These are phyloP conservation scores for Atkinsonella texensis DNA, from an alignment of 2,329 filamentous ascomycete species.

Conservation along the genomic window DNA sequence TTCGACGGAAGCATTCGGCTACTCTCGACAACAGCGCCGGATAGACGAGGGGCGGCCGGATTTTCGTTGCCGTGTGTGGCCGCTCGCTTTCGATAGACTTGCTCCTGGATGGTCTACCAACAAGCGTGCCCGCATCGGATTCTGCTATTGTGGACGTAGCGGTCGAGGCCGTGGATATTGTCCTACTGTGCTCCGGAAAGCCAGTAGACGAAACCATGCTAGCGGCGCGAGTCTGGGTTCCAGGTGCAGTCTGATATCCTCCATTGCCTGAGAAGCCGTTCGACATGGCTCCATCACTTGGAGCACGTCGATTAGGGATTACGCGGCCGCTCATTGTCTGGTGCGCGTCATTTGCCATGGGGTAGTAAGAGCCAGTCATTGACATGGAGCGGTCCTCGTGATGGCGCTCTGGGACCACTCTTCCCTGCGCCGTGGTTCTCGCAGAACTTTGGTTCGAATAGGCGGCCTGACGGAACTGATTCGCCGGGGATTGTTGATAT, in stretches of 20 bases:
- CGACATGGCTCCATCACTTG: conserved; percentile 25
- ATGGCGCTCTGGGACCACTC: conserved; percentile 80
- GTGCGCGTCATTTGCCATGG: conserved; percentile 64
- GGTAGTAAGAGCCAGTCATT: conserved; percentile 63
- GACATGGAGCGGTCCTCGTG: conserved; percentile 94
- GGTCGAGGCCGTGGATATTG: conserved; percentile 90
- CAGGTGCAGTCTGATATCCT: conserved; percentile 34
- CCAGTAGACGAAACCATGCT: conserved; percentile 47
- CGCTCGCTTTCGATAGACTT: conserved; percentile 43
- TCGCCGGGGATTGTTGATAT: conserved; percentile 55
- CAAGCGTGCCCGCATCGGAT: conserved; percentile 34
- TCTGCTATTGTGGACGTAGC: conserved; percentile 59
- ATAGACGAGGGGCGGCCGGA: conserved; percentile 75
- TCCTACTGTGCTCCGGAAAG: conserved; percentile 40
- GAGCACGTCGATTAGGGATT: conserved; percentile 59
- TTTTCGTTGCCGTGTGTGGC: conserved; percentile 46
- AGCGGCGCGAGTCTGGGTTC: conserved; percentile 44
- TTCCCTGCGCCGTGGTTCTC: conserved; percentile 79
- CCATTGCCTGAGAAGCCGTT: conserved; percentile 25
- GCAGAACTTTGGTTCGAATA: conserved; percentile 54
- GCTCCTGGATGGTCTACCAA: conserved; percentile 45
- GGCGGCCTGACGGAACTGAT: conserved; percentile 66
- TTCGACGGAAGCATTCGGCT: conserved; percentile 80
- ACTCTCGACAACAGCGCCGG: conserved; percentile 89
- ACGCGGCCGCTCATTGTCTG: conserved; percentile 90